Conservation (phyloP, 495 filamentous ascomycete species). For the Neurospora cerealis region DNA sequence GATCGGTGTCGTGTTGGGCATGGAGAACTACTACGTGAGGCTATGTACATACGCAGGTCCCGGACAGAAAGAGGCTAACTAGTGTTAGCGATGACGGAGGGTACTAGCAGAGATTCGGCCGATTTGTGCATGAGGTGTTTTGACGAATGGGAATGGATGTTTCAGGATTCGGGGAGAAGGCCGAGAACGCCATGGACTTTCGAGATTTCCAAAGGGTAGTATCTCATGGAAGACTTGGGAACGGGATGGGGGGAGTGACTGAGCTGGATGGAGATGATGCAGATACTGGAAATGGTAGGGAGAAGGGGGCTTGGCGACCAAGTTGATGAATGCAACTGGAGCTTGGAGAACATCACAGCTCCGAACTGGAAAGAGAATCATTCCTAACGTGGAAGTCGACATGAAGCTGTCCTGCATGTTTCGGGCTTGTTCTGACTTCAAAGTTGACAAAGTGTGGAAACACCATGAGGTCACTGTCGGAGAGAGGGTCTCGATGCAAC, state of each 20-base stretch:
- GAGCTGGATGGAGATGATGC: background rate
- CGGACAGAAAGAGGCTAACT: background rate
- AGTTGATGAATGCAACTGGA: background rate
- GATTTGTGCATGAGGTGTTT: background rate
- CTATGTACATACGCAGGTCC: background rate
- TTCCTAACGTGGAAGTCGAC: background rate
- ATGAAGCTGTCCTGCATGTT: no score
- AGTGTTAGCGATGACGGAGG: background rate
- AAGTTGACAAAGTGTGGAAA: background rate
- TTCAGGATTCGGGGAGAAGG: background rate
- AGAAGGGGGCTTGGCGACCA: background rate
- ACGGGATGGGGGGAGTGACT: background rate
- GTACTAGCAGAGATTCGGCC: background rate
- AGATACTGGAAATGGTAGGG: background rate
- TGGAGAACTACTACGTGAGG: background rate
- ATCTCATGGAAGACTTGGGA: background rate
- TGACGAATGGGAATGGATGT: background rate
- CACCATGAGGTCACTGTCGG: background rate
- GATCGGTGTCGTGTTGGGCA: slow-evolving; percentile 6
- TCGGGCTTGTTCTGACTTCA: background rate
- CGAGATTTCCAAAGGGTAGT: background rate
- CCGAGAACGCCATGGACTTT: background rate
- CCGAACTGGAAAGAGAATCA: background rate
- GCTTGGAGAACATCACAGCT: background rate
- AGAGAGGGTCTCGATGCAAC: background rate